These are phyloP conservation scores for Aegle marmelos DNA, from an alignment of 345 rosid species.

Conservation along the genomic window DNA sequence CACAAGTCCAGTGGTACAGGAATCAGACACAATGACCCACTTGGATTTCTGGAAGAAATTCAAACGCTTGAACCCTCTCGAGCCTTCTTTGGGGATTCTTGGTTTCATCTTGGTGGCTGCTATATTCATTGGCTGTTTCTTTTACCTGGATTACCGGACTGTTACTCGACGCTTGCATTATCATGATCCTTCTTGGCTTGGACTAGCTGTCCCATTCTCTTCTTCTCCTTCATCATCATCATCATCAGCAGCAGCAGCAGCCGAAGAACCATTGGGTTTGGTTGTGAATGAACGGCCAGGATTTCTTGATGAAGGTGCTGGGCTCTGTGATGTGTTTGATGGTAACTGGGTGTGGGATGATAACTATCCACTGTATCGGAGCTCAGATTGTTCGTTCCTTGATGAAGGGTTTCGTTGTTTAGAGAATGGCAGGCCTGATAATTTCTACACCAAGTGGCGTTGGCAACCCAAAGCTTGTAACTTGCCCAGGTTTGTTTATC, in stretches of 20 bases:
- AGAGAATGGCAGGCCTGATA: constrained; percentile 72
- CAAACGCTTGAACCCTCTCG: constrained; percentile 45
- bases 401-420: constrained; percentile 63
- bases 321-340: constrained; percentile 54
- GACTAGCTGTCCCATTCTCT: constrained; percentile 16
- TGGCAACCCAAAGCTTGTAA: constrained; percentile 68
- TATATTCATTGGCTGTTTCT: constrained; percentile 42
- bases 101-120: constrained; percentile 41
- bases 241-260: background rate
- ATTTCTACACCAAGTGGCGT: constrained; percentile 71
- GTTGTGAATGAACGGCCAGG: constrained; percentile 28
- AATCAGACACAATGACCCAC: constrained; percentile 28
- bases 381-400: constrained; percentile 46
- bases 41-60: constrained; percentile 35
- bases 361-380: constrained; percentile 55
- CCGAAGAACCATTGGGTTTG: background rate
- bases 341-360: constrained; percentile 81
- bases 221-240: background rate
- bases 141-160: constrained; percentile 41
- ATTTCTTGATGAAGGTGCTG: constrained; percentile 53
- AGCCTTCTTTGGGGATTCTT: constrained; percentile 41
- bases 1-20: background rate
- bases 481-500: constrained; percentile 54
- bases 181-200: constrained; percentile 33
- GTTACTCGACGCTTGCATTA: constrained; percentile 23